phyloP scores from a whole-genome alignment of 2,329 filamentous ascomycete genomes.

The Aspergillus sp. region DNA sequence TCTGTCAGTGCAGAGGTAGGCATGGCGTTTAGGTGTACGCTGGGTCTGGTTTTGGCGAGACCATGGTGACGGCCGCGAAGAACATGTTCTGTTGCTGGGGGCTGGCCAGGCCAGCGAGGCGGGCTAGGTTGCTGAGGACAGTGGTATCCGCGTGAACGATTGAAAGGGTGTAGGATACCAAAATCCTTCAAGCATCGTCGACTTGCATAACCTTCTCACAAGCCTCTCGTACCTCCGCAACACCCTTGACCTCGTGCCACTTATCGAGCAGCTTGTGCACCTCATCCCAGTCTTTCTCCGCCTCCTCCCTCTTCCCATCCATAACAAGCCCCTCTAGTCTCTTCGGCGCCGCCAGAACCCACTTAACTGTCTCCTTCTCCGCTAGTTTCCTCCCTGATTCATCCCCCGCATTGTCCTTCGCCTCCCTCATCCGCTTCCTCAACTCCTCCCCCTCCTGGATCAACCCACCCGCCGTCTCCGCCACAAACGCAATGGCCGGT shows the following conservation, averaged over 20 bases:
- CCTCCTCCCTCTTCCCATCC: conserved; percentile 45
- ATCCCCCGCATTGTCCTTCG: conserved; percentile 21
- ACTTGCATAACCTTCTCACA: conserved; percentile 46
- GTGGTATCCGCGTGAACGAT: not conserved
- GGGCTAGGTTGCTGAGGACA: not conserved
- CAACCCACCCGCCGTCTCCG: conserved; percentile 47
- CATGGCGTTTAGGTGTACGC: not conserved
- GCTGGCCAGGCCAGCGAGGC: not conserved
- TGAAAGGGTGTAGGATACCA: not conserved
- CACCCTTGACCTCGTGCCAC: conserved; percentile 51
- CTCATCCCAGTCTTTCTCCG: conserved; percentile 49
- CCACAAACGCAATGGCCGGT: conserved; percentile 49
- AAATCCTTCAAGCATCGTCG: conserved; percentile 29
- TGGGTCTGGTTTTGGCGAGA: not conserved
- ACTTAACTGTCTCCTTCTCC: conserved; percentile 50
- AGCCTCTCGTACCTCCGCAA: conserved; percentile 43
- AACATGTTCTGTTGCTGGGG: not conserved
- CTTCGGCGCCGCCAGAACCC: conserved; percentile 49
- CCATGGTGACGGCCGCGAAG: not conserved
- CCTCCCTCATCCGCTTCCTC: conserved; percentile 33
- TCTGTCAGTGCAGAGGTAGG: not conserved
- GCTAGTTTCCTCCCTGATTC: conserved; percentile 26
- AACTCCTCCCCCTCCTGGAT: conserved; percentile 47
- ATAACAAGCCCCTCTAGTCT: conserved; percentile 43
- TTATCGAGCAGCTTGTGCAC: conserved; percentile 43